Percentiles rank a stretch among this genome's conserved stretches.
These are phyloP conservation scores for Herpetospermum pedunculosum DNA, from an alignment of 306 rosid species.

Conservation along the genomic window DNA sequence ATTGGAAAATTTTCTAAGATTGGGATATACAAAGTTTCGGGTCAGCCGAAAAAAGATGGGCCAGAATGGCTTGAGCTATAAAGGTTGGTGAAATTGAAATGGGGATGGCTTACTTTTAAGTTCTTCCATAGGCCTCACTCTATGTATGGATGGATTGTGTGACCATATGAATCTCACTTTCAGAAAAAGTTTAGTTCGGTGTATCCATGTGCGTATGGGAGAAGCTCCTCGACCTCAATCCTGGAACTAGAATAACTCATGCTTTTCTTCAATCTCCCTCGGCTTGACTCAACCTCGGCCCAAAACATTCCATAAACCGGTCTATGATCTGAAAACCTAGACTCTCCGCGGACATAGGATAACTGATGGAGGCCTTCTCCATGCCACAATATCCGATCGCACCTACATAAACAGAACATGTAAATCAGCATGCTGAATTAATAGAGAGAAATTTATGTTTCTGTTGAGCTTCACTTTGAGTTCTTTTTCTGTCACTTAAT, in stretches of 20 bases:
- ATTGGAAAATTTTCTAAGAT: slow-evolving; percentile 1
- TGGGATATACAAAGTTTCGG: slow-evolving; percentile 4
- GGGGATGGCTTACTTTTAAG: slow-evolving; percentile 21
- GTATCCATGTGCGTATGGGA: slow-evolving; percentile 86
- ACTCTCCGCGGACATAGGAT: slow-evolving; percentile 92
- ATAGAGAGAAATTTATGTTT: not conserved
- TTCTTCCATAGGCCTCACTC: not conserved
- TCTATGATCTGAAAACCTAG: slow-evolving; percentile 90
- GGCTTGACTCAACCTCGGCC: slow-evolving; percentile 91
- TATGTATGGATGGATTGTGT: slow-evolving; percentile 6
- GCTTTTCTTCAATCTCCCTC: slow-evolving; percentile 72
- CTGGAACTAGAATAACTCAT: slow-evolving; percentile 77
- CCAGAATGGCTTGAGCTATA: not conserved
- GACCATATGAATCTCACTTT: slow-evolving; percentile 24
- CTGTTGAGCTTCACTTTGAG: not conserved
- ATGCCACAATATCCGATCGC: slow-evolving; percentile 91
- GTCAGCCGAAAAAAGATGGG: not conserved
- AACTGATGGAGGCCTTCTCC: slow-evolving; percentile 95
- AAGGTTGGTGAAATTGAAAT: not conserved
- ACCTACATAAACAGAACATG: slow-evolving; percentile 38
- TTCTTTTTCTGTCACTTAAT: not conserved
- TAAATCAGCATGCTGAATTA: slow-evolving; percentile 12
- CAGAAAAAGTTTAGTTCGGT: slow-evolving; percentile 91
- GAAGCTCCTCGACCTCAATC: slow-evolving; percentile 85
- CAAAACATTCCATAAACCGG: slow-evolving; percentile 89